Conservation (phyloP, 768 basidiomycete genomes). For the Agaricus subrufescens region DNA sequence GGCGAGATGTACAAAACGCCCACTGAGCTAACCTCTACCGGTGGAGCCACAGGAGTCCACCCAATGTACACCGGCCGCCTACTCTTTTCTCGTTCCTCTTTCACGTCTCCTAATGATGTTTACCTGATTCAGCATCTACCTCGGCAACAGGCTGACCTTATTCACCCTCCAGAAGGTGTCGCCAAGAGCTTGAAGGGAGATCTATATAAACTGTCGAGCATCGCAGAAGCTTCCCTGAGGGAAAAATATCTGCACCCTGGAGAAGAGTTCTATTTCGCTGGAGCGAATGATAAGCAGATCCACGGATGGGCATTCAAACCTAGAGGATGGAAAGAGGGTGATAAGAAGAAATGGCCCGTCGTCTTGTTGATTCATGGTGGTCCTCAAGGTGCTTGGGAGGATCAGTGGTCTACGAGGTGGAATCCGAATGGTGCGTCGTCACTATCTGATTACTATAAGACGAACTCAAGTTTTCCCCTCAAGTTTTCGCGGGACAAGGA, state of each 20-base stretch:
- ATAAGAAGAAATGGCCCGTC: constrained; percentile 73
- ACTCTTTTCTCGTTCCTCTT: constrained; percentile 67
- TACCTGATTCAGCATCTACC: constrained; percentile 53
- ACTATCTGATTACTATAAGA: background rate
- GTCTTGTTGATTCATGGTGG: constrained; percentile 82
- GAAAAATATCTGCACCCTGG: constrained; percentile 56
- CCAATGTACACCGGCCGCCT: constrained; percentile 56
- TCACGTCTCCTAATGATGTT: constrained; percentile 77
- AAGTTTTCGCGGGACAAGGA: constrained; percentile 81
- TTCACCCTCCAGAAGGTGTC: background rate
- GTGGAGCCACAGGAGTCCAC: constrained; percentile 59
- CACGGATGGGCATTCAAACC: constrained; percentile 88
- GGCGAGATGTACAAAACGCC: constrained; percentile 47
- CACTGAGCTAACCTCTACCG: constrained; percentile 50
- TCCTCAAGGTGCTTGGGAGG: constrained; percentile 84
- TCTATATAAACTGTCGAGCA: constrained; percentile 56
- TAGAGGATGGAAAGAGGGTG: constrained; percentile 61
- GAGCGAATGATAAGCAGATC: constrained; percentile 67
- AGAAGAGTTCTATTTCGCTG: constrained; percentile 88
- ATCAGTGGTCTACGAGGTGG: constrained; percentile 90
- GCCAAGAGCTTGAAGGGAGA: constrained; percentile 3
- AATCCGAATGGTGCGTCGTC: constrained; percentile 67
- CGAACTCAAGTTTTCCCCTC: background rate
- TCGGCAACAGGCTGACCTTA: constrained; percentile 2
- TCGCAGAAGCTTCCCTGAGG: constrained; percentile 52